Percentiles rank a stretch among this genome's conserved stretches.
Evolutionary conservation across 1,284 basidiomycete genomes (phyloP).

Genomic region (Baeospora myosura): DNA sequence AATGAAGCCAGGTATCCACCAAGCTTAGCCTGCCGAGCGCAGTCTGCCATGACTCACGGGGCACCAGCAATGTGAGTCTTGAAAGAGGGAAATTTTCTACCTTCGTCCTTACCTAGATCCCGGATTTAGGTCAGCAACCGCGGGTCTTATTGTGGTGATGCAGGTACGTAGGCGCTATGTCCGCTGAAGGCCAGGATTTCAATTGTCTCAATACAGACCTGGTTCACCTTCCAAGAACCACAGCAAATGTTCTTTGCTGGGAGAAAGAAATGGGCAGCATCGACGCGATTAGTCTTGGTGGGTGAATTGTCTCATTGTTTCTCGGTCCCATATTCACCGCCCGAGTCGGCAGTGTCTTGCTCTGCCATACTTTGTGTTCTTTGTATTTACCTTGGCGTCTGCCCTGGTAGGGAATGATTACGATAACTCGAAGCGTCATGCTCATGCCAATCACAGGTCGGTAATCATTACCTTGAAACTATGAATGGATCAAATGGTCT

Average conservation of each 20-base stretch:
- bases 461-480: constrained; percentile 22
- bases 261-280: not conserved
- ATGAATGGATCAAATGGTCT: constrained; percentile 35
- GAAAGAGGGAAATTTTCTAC: constrained; percentile 1
- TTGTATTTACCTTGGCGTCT: constrained; percentile 21
- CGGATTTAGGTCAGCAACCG: constrained; percentile 38
- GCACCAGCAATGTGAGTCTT: constrained; percentile 43
- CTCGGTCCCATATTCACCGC: not conserved
- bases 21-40: constrained; percentile 35
- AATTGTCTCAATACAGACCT: constrained; percentile 24
- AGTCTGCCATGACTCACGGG: constrained; percentile 47
- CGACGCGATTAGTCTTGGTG: constrained; percentile 2
- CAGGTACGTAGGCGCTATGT: constrained; percentile 28
- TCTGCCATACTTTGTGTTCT: constrained; percentile 25
- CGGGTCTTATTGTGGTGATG: constrained; percentile 41
- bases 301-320: not conserved
- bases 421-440: constrained; percentile 8
- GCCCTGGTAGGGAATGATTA: constrained; percentile 19
- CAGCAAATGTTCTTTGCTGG: not conserved
- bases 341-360: constrained; percentile 20
- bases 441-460: constrained; percentile 23
- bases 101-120: too few relatives aligned
- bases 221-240: constrained; percentile 25
- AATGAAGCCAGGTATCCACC: constrained; percentile 14
- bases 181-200: not conserved